Percentiles rank a stretch among this genome's conserved stretches.
These are phyloP conservation scores for Suillus occidentalis DNA, from an alignment of 768 basidiomycete species.

Conservation along the genomic window DNA sequence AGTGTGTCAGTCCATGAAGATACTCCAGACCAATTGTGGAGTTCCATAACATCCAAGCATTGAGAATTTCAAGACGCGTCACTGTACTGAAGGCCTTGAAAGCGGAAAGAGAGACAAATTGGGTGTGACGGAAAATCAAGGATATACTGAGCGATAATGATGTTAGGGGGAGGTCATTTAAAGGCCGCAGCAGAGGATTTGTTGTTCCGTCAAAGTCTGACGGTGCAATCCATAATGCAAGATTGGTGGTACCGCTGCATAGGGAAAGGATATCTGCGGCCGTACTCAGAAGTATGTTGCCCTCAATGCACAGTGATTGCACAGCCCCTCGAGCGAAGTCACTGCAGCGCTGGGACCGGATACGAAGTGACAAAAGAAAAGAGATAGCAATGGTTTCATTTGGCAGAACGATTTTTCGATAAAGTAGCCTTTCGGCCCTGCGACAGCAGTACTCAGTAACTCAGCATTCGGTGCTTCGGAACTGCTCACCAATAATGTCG, in stretches of 20 bases:
- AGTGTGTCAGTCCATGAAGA: neutral
- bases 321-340: too few species aligned
- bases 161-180: neutral
- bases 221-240: neutral
- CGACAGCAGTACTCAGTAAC: too few species aligned
- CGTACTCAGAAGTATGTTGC: neutral
- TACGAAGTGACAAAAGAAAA: too few species aligned
- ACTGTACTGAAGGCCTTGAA: neutral
- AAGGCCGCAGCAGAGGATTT: neutral
- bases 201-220: neutral
- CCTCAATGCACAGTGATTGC: too few species aligned
- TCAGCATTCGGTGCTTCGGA: too few species aligned
- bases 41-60: neutral
- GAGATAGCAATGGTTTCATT: too few species aligned
- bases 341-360: too few species aligned
- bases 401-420: too few species aligned
- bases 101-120: neutral
- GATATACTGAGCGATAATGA: neutral
- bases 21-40: neutral
- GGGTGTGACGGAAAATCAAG: neutral
- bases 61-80: neutral
- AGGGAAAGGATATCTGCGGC: neutral
- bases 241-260: neutral
- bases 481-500: too few species aligned
- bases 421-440: too few species aligned